Evolutionary conservation across 163 green algal species (phyloP).

Genomic region (Chlamydomonas reinhardtii): DNA sequence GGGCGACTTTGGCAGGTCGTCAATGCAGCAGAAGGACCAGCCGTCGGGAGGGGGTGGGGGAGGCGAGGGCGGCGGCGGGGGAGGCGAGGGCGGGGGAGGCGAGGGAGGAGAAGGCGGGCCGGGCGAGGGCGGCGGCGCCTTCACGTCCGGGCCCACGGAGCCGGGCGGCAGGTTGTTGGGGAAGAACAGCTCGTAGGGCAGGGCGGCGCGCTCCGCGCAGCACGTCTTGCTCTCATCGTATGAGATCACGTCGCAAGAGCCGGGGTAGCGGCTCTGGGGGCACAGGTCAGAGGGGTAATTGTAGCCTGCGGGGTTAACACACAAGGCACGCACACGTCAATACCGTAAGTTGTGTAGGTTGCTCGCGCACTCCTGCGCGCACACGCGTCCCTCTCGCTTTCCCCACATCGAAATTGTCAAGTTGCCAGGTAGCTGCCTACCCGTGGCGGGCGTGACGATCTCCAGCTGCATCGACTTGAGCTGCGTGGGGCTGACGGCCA

Average conservation of each 20-base stretch:
- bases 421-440: background rate
- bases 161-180: background rate
- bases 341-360: no score
- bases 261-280: conserved; percentile 28
- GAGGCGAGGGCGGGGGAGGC: background rate
- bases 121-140: background rate
- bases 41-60: conserved; percentile 52
- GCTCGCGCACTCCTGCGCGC: no score
- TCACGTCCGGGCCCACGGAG: background rate
- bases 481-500: conserved; percentile 16
- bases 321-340: no score
- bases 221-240: conserved; percentile 53
- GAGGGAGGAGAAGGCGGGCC: background rate
- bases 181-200: conserved; percentile 34
- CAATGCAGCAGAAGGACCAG: conserved; percentile 55
- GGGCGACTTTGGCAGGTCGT: conserved; percentile 54
- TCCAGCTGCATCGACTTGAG: conserved; percentile 1
- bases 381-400: no score
- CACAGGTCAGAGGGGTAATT: conserved; percentile 41
- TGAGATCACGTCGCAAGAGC: conserved; percentile 55
- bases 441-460: background rate
- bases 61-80: conserved; percentile 26
- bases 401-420: no score
- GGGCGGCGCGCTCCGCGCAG: conserved; percentile 50
- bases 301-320: conserved; percentile 19